Evolutionary conservation across 1,284 basidiomycete species (phyloP).

Genomic region (Pseudozyma hubeiensis): DNA sequence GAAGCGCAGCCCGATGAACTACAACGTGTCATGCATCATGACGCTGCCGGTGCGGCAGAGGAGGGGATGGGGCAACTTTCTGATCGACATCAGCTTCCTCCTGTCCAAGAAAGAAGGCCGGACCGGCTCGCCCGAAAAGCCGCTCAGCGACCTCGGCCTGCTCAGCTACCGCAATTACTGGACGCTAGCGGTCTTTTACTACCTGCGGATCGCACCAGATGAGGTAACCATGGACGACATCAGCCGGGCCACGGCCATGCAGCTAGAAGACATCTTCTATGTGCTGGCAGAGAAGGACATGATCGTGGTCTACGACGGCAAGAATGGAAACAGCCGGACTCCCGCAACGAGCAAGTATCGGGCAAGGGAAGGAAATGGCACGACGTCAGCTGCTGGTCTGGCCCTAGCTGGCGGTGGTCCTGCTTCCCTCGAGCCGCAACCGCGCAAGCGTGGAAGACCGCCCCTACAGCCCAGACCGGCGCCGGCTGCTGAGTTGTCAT

Average conservation of each 20-base stretch:
- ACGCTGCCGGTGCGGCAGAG: constrained; percentile 94
- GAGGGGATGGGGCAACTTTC: constrained; percentile 87
- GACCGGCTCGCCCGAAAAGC: constrained; percentile 97
- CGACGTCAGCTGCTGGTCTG: constrained; percentile 4
- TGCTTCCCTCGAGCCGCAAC: constrained; percentile 6
- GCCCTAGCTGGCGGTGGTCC: background rate
- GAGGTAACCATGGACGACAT: constrained; percentile 76
- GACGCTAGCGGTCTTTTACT: constrained; percentile 85
- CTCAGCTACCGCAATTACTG: constrained; percentile 95
- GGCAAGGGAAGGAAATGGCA: constrained; percentile 26
- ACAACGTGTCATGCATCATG: constrained; percentile 99
- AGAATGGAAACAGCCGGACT: constrained; percentile 47
- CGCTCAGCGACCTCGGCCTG: constrained; percentile 91
- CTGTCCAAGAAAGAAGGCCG: constrained; percentile 95
- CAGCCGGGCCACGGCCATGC: constrained; percentile 87
- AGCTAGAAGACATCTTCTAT: constrained; percentile 84
- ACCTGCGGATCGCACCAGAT: constrained; percentile 34
- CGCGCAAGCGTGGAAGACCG: constrained; percentile 42
- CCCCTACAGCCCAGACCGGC: constrained; percentile 25
- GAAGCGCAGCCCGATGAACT: constrained; percentile 91
- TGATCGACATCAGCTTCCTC: constrained; percentile 87
- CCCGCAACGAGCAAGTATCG: constrained; percentile 57
- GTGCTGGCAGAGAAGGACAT: constrained; percentile 83
- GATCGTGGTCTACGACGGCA: constrained; percentile 73
- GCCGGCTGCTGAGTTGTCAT: constrained; percentile 23